Evolutionary conservation across 805 yeast genomes (phyloP).

Genomic region (Candida anglica): DNA sequence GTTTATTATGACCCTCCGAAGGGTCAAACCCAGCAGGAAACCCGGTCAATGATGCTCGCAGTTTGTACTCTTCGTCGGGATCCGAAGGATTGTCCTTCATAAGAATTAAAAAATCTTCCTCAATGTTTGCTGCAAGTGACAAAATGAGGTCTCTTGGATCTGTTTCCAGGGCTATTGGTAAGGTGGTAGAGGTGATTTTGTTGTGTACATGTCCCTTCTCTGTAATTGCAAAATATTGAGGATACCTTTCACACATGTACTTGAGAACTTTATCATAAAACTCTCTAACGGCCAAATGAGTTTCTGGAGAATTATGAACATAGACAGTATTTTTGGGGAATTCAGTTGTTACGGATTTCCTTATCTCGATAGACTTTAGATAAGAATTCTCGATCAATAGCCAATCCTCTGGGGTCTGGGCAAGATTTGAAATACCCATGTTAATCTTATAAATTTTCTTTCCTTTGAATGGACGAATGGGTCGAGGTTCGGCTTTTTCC

Average conservation of each 20-base stretch:
- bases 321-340: constrained; percentile 30
- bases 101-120: constrained; percentile 62
- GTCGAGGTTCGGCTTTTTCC: constrained; percentile 38
- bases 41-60: constrained; percentile 54
- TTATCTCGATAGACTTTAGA: constrained; percentile 36
- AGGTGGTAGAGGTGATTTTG: constrained; percentile 27
- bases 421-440: constrained; percentile 29
- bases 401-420: constrained; percentile 47
- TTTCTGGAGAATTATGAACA: constrained; percentile 15
- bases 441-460: constrained; percentile 32
- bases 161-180: constrained; percentile 7
- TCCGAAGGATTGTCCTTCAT: constrained; percentile 34
- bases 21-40: constrained; percentile 79
- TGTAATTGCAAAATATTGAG: constrained; percentile 39
- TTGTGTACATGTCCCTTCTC: constrained; percentile 22
- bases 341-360: constrained; percentile 27
- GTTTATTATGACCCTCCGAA: constrained; percentile 43
- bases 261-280: constrained; percentile 40
- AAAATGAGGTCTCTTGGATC: constrained; percentile 17
- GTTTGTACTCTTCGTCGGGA: constrained; percentile 51
- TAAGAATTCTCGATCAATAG: constrained; percentile 62
- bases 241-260: constrained; percentile 47
- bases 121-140: constrained; percentile 37
- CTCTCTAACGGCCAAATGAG: constrained; percentile 41
- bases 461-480: constrained; percentile 33